These are phyloP conservation scores for Peziza echinospora DNA, from an alignment of 495 filamentous ascomycete genomes.

Conservation along the genomic window DNA sequence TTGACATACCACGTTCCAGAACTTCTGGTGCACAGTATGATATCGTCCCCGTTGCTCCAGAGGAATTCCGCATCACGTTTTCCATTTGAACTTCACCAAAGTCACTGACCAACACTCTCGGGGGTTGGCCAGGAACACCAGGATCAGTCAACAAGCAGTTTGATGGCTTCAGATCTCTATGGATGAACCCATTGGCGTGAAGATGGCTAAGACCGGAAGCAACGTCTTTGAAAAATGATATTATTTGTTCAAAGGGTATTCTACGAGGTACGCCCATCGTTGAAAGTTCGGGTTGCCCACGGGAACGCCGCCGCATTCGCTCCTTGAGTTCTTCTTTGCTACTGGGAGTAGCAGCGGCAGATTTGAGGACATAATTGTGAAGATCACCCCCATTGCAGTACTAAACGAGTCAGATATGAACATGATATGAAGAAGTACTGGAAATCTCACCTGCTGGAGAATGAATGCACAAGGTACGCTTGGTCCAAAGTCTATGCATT, in stretches of 20 bases:
- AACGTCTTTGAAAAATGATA: slow-evolving; percentile 91
- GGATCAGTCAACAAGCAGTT: slow-evolving; percentile 57
- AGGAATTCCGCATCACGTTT: slow-evolving; percentile 58
- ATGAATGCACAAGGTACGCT: slow-evolving; percentile 92
- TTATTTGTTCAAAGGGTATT: slow-evolving; percentile 75
- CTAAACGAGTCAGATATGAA: slow-evolving; percentile 4
- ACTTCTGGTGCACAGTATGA: slow-evolving; percentile 97
- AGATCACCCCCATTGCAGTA: slow-evolving; percentile 94
- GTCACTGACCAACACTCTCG: slow-evolving; percentile 76
- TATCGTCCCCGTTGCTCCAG: slow-evolving; percentile 84
- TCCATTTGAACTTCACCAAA: slow-evolving; percentile 88
- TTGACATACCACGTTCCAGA: slow-evolving; percentile 32
- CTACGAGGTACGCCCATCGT: slow-evolving; percentile 32
- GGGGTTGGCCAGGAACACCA: slow-evolving; percentile 23
- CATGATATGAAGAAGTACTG: too few relatives aligned
- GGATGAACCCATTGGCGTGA: slow-evolving; percentile 84
- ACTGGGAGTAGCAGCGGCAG: slow-evolving; percentile 37
- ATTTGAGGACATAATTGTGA: slow-evolving; percentile 58
- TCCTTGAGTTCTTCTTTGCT: slow-evolving; percentile 63
- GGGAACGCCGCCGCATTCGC: slow-evolving; percentile 56
- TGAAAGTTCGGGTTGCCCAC: slow-evolving; percentile 34
- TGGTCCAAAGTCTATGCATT: slow-evolving; percentile 45
- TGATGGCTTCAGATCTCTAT: slow-evolving; percentile 84
- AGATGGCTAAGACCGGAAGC: slow-evolving; percentile 77
- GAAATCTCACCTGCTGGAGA: slow-evolving; percentile 42